Base-by-base conservation (phyloP, 495 filamentous ascomycete species). In the Trichoderma gamsii region DNA sequence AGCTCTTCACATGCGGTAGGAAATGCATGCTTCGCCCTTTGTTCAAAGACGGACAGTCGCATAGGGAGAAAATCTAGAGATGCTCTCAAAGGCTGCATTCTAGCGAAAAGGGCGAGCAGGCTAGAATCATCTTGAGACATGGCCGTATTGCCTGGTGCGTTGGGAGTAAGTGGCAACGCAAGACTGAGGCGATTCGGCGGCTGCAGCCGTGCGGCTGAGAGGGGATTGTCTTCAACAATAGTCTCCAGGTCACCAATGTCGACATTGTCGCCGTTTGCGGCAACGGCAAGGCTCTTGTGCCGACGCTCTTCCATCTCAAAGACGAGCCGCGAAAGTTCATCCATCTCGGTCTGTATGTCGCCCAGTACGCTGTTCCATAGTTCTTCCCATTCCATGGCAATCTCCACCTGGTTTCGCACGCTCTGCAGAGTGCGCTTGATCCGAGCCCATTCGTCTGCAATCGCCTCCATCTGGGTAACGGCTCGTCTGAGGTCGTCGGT, bases 371-470 rank as follows among this genome's bases (percentile, higher is more conserved):
- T 91, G 71, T 90, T 91, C 93, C 94, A 97, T 25, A 99, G 82
- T 79, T 98, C 95, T 75, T 97, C 93, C 94, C 94, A 99, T 72
- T 99, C 95, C 92, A 97, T 93, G 9, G 95, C 95, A 64, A 97
- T 83, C 77, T 97, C 95, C 7, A 98, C 94, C 70, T 97, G 93
- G 49, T 86, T 85, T 73, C 97, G 96, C 64, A 97, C 88, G 41
- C 79, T 87, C 70, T 87, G 88, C 49, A 99, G 77, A 21, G 89
- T 88, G 18, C 74, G 81, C 72, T 90, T 88, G 68, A 97, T 90
- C 70, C 89, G 86, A 4, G 85, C 80, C 95, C 95, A 99, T 71
- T 91, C 90, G n/a, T 82, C 80, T 67, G 96, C 76, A 51, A 96
- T 96, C 18, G 79, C 79, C 70, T 97, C 93, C 89, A 97, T 97